Base-by-base conservation (phyloP, 2,329 filamentous ascomycete genomes). In the Raffaelea arxii region DNA sequence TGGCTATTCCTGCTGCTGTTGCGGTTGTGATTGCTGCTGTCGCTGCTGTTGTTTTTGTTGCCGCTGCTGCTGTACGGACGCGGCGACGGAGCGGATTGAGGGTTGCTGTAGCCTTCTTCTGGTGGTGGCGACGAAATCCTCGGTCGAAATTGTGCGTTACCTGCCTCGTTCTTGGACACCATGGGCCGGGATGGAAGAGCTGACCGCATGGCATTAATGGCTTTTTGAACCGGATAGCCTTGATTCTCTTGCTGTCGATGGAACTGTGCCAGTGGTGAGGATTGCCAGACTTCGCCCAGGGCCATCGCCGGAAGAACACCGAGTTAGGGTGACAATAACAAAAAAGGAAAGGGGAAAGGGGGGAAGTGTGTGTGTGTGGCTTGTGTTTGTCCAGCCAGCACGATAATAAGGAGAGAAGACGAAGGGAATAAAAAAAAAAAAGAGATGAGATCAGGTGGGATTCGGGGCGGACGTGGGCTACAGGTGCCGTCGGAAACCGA, bases 151-250 rank as follows among this genome's bases (percentile, higher is more conserved):
- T 41, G 47, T 45, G 32, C 43, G 24, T 50, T 37, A 10, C 49
- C 41, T n/a, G 40, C 25, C 10, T 46, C 44, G 22, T 23, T 37
- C 41, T 55, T 55, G 32, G 52, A 49, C 23, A 54, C 46, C 49
- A 56, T 53, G 6, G 56, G 54, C 43, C 55, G 48, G 10, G 53
- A 48, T 2, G 57, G 57, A 19, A 59, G 52, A n/a, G 57, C 55
- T 19, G 52, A 52, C 16, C 50, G 52, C 52, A 53, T 53, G 23
- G 21, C 18, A 6, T 18, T 22, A 22, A 37, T 37, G 41, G n/a
- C n/a, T n/a, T n/a, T n/a, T n/a, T n/a, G n/a, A n/a, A n/a, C n/a
- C n/a, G n/a, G n/a, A n/a, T n/a, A n/a, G n/a, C n/a, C n/a, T n/a
- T 43, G 39, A 14, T 42, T 40, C 14, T 44, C 35, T 19, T 49